Evolutionary conservation across 1,139 yeast genomes (phyloP).

Genomic region (Candida anutae): DNA sequence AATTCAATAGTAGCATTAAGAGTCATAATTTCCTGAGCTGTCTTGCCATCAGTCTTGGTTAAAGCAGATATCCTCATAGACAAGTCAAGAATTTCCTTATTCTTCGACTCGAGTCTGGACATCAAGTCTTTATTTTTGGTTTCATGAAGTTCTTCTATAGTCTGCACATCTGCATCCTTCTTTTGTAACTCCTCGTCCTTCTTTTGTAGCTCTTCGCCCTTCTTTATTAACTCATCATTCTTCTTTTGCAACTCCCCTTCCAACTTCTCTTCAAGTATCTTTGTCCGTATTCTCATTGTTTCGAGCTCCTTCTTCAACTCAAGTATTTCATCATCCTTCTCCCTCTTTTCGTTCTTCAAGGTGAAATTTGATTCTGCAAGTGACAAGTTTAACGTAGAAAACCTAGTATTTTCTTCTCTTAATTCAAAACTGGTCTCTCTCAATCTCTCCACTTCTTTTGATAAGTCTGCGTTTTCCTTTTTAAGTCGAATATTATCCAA

Average conservation of each 20-base stretch:
- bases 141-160: not conserved
- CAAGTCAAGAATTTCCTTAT: constrained; percentile 22
- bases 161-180: not conserved
- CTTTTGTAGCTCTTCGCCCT: constrained; percentile 1
- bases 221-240: constrained; percentile 4
- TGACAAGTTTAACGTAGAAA: too few relatives aligned
- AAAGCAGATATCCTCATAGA: constrained; percentile 17
- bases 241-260: constrained; percentile 3
- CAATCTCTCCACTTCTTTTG: not conserved
- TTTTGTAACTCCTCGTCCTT: too few relatives aligned
- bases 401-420: not conserved
- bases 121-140: constrained; percentile 9
- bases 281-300: not conserved
- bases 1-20: constrained; percentile 15
- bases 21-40: constrained; percentile 12
- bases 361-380: not conserved
- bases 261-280: not conserved
- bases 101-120: constrained; percentile 19
- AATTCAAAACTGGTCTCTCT: not conserved
- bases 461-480: constrained; percentile 21
- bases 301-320: constrained; percentile 17
- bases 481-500: constrained; percentile 34
- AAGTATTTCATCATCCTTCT: constrained; percentile 25
- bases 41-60: constrained; percentile 8
- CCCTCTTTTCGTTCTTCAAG: constrained; percentile 7